Percentiles rank a stretch among this genome's conserved stretches.
phyloP scores from a whole-genome alignment of 768 basidiomycete species.

The Pleurotus ostreatus region DNA sequence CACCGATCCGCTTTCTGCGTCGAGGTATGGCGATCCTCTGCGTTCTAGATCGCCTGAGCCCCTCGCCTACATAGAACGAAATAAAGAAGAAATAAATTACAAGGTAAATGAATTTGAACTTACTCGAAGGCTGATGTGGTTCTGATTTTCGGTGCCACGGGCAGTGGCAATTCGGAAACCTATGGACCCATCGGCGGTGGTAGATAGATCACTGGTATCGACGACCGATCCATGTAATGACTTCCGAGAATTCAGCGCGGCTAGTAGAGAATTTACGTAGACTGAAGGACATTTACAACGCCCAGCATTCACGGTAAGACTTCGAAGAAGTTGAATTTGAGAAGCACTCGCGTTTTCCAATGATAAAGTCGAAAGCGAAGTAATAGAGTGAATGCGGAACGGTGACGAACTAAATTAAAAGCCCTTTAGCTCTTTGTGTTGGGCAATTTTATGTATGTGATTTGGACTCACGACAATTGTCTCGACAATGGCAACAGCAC shows the following conservation, averaged over 20 bases:
- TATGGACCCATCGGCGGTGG: conserved; percentile 25
- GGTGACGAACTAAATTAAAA: conserved; percentile 27
- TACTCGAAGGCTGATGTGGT: conserved; percentile 8
- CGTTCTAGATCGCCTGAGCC: not conserved
- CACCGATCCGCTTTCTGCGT: not conserved
- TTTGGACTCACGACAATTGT: conserved; percentile 27
- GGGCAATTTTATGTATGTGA: not conserved
- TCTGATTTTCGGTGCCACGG: conserved; percentile 17
- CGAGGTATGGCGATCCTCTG: not conserved
- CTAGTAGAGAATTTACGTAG: conserved; percentile 44
- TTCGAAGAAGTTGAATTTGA: not conserved
- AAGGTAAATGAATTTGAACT: not conserved
- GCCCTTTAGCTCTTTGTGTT: conserved; percentile 8
- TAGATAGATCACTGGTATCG: conserved; percentile 12
- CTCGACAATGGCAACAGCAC: conserved; percentile 34
- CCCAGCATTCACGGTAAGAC: not conserved
- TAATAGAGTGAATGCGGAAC: conserved; percentile 41
- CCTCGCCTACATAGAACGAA: not conserved
- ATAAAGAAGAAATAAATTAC: not conserved
- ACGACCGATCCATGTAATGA: conserved; percentile 19
- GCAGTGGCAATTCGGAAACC: conserved; percentile 28
- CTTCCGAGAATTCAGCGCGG: conserved; percentile 39
- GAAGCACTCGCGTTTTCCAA: conserved; percentile 40
- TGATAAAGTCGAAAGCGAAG: conserved; percentile 46
- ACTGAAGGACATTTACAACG: conserved; percentile 30